Conservation (phyloP, 306 rosid genomes). For the Ochetophila trinervis region DNA sequence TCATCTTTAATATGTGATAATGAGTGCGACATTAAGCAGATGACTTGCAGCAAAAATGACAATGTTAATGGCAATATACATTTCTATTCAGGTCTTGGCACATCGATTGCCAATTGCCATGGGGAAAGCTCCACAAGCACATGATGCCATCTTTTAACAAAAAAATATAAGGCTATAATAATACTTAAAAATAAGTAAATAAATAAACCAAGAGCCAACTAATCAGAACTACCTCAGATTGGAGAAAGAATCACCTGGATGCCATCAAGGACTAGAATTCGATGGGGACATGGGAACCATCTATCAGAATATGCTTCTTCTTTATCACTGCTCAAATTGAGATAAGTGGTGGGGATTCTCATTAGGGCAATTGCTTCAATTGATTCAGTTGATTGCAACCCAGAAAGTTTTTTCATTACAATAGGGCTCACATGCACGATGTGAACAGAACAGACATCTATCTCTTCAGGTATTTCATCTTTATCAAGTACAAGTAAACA, state of each 20-base stretch:
- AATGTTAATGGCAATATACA: neutral
- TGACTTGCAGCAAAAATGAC: neutral
- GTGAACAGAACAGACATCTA: conserved; percentile 41
- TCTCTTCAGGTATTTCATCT: conserved; percentile 54
- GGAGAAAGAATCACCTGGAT: conserved; percentile 59
- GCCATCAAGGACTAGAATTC: conserved; percentile 84
- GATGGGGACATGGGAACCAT: conserved; percentile 60
- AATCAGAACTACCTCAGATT: conserved; percentile 6
- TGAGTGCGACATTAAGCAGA: too few species aligned
- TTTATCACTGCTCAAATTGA: conserved; percentile 36
- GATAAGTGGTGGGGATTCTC: conserved; percentile 61
- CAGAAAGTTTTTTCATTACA: conserved; percentile 78
- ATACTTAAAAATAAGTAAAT: conserved; percentile 9
- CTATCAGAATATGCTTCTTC: conserved; percentile 32
- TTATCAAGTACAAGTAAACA: conserved; percentile 69
- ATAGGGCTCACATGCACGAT: conserved; percentile 58
- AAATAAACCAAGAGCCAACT: neutral
- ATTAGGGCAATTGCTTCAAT: conserved; percentile 75
- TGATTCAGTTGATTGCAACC: conserved; percentile 68
- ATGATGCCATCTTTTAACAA: neutral
- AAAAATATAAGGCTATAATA: conserved; percentile 4
- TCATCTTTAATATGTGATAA: too few species aligned
- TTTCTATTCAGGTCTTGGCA: too few species aligned
- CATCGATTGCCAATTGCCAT: too few species aligned
- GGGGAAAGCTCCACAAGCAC: conserved; percentile 3